Conservation (phyloP, 2,329 filamentous ascomycete genomes). For the Trichoderma lentiforme region DNA sequence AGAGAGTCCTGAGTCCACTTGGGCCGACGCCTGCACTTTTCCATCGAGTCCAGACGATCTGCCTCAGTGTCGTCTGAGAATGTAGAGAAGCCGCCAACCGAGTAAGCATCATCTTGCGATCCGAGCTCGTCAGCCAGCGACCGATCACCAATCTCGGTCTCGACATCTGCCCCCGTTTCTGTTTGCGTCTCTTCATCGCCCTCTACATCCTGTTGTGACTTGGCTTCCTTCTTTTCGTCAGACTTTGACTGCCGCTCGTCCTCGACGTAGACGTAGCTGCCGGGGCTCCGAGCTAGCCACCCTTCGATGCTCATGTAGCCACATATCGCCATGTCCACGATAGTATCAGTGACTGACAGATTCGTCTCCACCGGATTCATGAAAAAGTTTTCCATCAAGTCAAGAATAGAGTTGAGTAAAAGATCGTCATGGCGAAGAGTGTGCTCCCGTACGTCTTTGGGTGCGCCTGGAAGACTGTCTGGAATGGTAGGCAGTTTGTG, state of each 20-base stretch:
- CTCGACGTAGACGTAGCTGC: conserved; percentile 52
- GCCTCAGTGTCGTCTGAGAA: conserved; percentile 24
- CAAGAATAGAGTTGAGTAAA: conserved; percentile 62
- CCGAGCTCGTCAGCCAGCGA: conserved; percentile 15
- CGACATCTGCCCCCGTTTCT: conserved; percentile 12
- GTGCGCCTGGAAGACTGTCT: conserved; percentile 56
- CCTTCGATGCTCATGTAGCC: conserved; percentile 81
- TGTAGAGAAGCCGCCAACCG: conserved; percentile 6
- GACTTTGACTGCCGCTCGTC: conserved; percentile 23
- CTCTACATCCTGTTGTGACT: background rate
- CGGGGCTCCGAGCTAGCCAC: conserved; percentile 79
- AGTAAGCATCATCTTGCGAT: background rate
- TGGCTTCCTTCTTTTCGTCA: background rate
- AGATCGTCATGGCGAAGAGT: conserved; percentile 61
- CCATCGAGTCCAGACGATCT: conserved; percentile 44
- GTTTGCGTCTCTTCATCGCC: conserved; percentile 10
- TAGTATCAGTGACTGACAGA: conserved; percentile 76
- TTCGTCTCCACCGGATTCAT: conserved; percentile 91
- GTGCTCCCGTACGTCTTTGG: conserved; percentile 59
- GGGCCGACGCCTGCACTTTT: conserved; percentile 51
- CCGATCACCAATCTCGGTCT: background rate
- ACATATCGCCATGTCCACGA: conserved; percentile 80
- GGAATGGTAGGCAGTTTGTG: conserved; percentile 54
- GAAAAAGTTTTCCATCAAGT: conserved; percentile 76
- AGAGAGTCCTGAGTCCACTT: conserved; percentile 49